Conservation (phyloP, 139 green algal species). For the Tetratostichococcus sp. region DNA sequence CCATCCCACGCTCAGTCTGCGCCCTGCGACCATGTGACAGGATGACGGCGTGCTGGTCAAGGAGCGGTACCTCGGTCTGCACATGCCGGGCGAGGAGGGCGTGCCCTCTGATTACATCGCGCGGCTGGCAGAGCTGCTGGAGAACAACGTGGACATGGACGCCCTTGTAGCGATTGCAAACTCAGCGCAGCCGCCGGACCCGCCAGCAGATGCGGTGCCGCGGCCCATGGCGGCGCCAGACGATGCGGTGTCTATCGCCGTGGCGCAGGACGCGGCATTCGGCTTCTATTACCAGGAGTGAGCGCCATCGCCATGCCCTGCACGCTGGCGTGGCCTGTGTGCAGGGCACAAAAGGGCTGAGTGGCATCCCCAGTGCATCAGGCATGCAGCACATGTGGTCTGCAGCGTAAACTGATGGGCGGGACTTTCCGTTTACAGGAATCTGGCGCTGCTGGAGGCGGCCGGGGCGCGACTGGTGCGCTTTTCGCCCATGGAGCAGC, state of each 20-base stretch:
- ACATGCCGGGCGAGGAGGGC: constrained; percentile 35
- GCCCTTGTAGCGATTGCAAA: constrained; percentile 44
- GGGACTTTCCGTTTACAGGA: constrained; percentile 28
- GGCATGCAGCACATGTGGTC: too few relatives aligned
- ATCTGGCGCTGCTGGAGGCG: constrained; percentile 52
- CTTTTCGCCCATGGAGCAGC: constrained; percentile 88
- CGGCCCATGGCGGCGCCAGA: background rate
- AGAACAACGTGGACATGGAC: constrained; percentile 56
- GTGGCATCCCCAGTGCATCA: too few relatives aligned
- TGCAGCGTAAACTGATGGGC: too few relatives aligned
- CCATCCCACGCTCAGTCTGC: too few relatives aligned
- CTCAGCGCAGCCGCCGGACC: background rate
- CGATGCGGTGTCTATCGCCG: constrained; percentile 50
- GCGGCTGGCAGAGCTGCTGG: constrained; percentile 40
- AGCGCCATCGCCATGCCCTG: too few relatives aligned
- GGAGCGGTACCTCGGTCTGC: constrained; percentile 53
- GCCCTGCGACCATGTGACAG: too few relatives aligned
- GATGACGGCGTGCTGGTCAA: constrained; percentile 27
- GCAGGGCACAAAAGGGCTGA: too few relatives aligned
- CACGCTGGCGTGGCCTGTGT: too few relatives aligned
- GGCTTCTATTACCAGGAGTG: constrained; percentile 80
- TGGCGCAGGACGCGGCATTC: constrained; percentile 77
- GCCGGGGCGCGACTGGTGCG: constrained; percentile 77
- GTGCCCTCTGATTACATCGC: constrained; percentile 10
- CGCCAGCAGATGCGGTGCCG: background rate